Conservation (phyloP, 202 grass and related monocot genomes). For the Eragrostis tef region DNA sequence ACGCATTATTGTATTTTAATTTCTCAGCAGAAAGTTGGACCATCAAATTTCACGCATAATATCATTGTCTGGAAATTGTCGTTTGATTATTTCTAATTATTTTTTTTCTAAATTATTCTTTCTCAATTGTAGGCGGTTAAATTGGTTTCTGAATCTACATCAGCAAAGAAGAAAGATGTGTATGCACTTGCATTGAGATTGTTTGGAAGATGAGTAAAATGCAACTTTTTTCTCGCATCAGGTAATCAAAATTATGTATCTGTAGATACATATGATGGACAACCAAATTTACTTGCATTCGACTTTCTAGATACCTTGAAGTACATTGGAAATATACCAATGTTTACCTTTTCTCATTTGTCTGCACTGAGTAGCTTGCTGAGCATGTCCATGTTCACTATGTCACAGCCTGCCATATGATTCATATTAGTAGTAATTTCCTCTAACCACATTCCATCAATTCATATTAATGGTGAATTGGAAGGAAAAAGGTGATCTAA, state of each 20-base stretch:
- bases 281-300: not conserved
- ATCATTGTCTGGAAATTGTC: not conserved
- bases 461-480: not conserved
- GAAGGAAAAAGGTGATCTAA: not conserved
- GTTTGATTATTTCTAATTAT: slow-evolving; percentile 32
- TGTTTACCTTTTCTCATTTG: slow-evolving; percentile 5
- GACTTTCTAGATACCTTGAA: slow-evolving; percentile 20
- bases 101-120: slow-evolving; percentile 37
- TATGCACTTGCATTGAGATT: slow-evolving; percentile 91
- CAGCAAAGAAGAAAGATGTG: slow-evolving; percentile 93
- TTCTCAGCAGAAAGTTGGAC: not conserved
- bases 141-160: slow-evolving; percentile 73
- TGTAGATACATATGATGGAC: not conserved
- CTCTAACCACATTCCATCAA: not conserved
- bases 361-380: not conserved
- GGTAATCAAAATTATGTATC: slow-evolving; percentile 43
- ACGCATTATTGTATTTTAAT: slow-evolving; percentile 40
- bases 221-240: slow-evolving; percentile 15
- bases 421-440: not conserved
- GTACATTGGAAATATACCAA: not conserved
- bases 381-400: not conserved
- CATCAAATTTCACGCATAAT: not conserved
- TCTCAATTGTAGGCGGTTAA: slow-evolving; percentile 72
- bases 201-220: slow-evolving; percentile 75
- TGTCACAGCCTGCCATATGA: not conserved